These are phyloP conservation scores for Vachellia collinsii DNA, from an alignment of 306 rosid species.

Conservation along the genomic window DNA sequence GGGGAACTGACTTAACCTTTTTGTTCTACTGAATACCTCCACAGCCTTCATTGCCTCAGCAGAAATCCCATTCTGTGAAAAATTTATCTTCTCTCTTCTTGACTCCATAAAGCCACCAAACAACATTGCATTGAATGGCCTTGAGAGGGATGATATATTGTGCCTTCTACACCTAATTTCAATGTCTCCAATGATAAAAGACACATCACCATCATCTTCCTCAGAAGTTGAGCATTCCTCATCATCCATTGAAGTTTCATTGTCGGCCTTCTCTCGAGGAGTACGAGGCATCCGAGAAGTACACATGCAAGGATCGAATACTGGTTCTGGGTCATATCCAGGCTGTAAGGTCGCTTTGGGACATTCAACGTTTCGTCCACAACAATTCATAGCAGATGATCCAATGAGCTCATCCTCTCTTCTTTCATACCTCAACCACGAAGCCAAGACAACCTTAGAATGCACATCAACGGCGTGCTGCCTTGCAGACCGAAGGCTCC, in stretches of 20 bases:
- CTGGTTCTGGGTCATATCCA: constrained; percentile 68
- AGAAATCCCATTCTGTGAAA: constrained; percentile 64
- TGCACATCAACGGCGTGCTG: constrained; percentile 81
- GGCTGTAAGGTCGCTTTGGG: constrained; percentile 64
- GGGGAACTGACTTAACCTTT: constrained; percentile 49
- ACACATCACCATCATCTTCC: constrained; percentile 70
- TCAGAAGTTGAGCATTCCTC: constrained; percentile 62
- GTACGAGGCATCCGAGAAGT: constrained; percentile 7
- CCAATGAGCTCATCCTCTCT: constrained; percentile 84
- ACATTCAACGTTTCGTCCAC: constrained; percentile 74
- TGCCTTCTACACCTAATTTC: constrained; percentile 71
- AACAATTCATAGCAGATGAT: constrained; percentile 61
- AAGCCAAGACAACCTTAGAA: constrained; percentile 64
- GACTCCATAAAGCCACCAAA: constrained; percentile 74
- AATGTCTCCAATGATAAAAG: constrained; percentile 63
- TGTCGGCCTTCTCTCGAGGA: constrained; percentile 5
- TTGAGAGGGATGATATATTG: constrained; percentile 68
- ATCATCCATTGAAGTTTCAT: constrained; percentile 26
- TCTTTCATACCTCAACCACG: constrained; percentile 79
- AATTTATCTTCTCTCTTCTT: constrained; percentile 71
- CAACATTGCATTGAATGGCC: constrained; percentile 74
- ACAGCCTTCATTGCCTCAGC: constrained; percentile 70
- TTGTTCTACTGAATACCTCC: constrained; percentile 73
- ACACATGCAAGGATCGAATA: constrained; percentile 63
- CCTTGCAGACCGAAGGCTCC: constrained; percentile 71